Evolutionary conservation across 163 green algal genomes (phyloP), one percentile per base, ranked within the genome.

Genomic region (Prototheca cutis): DNA sequence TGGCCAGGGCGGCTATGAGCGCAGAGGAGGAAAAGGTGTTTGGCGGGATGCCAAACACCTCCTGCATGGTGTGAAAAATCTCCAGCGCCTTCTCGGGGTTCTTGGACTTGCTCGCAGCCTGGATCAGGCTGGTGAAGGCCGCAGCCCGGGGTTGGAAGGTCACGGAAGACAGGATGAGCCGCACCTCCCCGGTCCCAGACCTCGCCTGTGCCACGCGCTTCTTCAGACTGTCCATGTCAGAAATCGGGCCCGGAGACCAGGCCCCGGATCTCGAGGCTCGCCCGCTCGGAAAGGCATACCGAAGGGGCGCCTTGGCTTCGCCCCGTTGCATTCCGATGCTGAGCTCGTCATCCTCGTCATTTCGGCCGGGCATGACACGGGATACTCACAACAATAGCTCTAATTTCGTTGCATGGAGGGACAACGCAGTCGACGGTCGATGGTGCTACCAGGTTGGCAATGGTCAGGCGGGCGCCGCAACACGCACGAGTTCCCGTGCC

Each of bases 21-120:
- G 68, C 68, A 0, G 49, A 67, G 45, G 70, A 76, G 53, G 39
- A 58, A 33, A 64, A 76, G 2, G 62, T 71, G 53, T 76, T 76
- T 34, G 68, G 62, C 39, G 51, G 48, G 2, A 62, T 51, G 27
- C 33, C 34, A 17, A 29, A 17, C 23, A 63, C 24, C 15, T 36
- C 28, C 48, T 57, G 30, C 68, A 75, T 76, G 5, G 42, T 40
- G 24, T 68, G 58, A 30, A 76, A 76, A 6, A 76, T 51, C 28
- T 71, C 68, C 7, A 76, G 34, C 19, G 68, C 62, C 53, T 76
- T 76, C 15, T 65, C 23, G 1, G 62, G 29, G 32, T 71, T 58
- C 40, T 65, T 67, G 25, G 40, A 23, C 62, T 66, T 68, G 29
- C 56, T 55, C 18, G 57, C 57, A 2, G 65, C 49, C 62, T 76